Evolutionary conservation across 169 alveolate genomes (phyloP).

Genomic region (Eimeria sp.): DNA sequence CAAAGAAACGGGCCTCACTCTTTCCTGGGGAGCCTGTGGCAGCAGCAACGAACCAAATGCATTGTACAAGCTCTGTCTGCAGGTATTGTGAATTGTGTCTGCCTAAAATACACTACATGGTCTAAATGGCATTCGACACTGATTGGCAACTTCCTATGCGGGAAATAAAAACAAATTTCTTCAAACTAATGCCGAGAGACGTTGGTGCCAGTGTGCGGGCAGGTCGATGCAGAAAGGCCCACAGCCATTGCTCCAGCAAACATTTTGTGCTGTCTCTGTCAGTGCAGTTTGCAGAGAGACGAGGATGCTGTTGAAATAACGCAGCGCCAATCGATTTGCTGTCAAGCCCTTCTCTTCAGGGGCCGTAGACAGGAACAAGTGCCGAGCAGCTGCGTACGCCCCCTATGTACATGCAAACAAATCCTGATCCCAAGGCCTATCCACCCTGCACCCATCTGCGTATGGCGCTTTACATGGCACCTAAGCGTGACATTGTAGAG

Average conservation of each 20-base stretch:
- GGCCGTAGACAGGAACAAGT: background rate
- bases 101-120: background rate
- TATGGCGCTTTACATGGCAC: background rate
- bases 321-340: slow-evolving; percentile 34
- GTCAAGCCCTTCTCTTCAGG: background rate
- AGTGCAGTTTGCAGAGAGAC: slow-evolving; percentile 51
- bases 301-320: slow-evolving; percentile 27
- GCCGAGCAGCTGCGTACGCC: slow-evolving; percentile 30
- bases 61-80: background rate
- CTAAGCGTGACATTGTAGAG: background rate
- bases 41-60: background rate
- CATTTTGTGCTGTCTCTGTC: slow-evolving; percentile 8
- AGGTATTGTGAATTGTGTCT: background rate
- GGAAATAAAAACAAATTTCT: background rate
- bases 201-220: background rate
- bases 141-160: background rate
- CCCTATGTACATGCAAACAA: slow-evolving; percentile 32
- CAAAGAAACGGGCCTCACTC: slow-evolving; percentile 5
- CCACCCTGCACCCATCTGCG: background rate
- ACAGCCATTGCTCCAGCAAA: slow-evolving; percentile 30
- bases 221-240: background rate
- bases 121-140: background rate
- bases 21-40: slow-evolving; percentile 42
- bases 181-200: background rate
- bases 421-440: background rate